phyloP scores from a whole-genome alignment of 768 basidiomycete species.

The Suillus hirtellus region DNA sequence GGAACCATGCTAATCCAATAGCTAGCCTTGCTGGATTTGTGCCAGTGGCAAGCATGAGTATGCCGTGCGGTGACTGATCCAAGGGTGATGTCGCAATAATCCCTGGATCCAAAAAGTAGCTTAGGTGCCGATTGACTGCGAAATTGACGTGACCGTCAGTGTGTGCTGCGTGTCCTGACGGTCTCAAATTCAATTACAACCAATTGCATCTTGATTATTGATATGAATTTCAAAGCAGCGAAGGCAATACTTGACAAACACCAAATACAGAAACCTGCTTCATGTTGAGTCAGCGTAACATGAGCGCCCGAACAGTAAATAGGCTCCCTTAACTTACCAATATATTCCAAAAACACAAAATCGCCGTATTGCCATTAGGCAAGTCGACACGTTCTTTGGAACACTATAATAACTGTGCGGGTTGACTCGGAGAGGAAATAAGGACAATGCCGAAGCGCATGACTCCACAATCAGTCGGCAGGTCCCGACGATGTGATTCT shows the following conservation, averaged over 20 bases:
- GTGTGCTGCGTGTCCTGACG: conserved; percentile 3
- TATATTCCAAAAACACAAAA: conserved; percentile 10
- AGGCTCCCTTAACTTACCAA: conserved; percentile 24
- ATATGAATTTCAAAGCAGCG: conserved; percentile 6
- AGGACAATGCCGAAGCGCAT: conserved; percentile 16
- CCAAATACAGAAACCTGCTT: conserved; percentile 8
- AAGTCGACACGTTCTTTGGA: conserved; percentile 10
- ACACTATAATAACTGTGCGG: conserved; percentile 14
- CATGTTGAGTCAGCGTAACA: conserved; percentile 17
- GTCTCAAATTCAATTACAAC: conserved; percentile 1
- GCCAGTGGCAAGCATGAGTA: conserved; percentile 34
- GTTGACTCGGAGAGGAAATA: conserved; percentile 15
- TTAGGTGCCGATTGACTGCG: conserved; percentile 6
- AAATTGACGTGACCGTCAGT: conserved; percentile 6
- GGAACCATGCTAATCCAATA: conserved; percentile 4
- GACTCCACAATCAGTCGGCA: conserved; percentile 15
- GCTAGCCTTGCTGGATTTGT: conserved; percentile 30
- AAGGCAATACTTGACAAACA: conserved; percentile 3
- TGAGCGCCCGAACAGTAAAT: conserved; percentile 27
- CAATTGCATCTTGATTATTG: background rate
- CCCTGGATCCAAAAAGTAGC: background rate
- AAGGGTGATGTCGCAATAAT: conserved; percentile 24
- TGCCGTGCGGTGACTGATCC: conserved; percentile 37
- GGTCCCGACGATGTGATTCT: conserved; percentile 4
- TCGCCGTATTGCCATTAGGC: conserved; percentile 10